Evolutionary conservation across 306 rosid species (phyloP), one percentile per base, ranked within the genome.

Genomic region (Elaeagnus macrophylla): DNA sequence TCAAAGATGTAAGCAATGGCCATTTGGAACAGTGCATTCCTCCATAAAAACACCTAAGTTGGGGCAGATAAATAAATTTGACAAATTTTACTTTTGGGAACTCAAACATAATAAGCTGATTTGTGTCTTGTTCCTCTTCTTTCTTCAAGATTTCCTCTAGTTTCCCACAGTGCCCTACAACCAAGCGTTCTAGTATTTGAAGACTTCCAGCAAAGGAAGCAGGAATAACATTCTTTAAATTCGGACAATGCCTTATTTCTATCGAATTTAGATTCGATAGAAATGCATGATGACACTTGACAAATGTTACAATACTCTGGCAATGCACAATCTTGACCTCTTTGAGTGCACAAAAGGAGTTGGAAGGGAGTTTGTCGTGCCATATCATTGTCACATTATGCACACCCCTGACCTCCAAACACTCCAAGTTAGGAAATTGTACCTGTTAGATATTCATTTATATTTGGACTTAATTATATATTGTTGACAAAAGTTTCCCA

Each of bases 141-240:
- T 9, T 12, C 1, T n/a, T 56, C 41, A 73, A 64, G 20, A 70
- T 54, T 55, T 59, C 58, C 37, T 17, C 57, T 51, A 70, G 1
- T 15, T 20, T 5, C 25, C 43, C 62, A 60, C 75, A 73, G 10
- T 15, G 2, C 32, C 13, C 19, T 18, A 77, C 56, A 1, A 19
- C 8, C 44, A 73, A 48, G 6, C 14, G 12, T 50, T 57, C 59
- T 1, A 68, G 66, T 7, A 8, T 54, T 2, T 7, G n/a, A 12
- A 77, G 70, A 66, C 61, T 25, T 35, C 39, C 70, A 9, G 71
- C 68, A 1, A 77, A 9, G 37, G 72, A 63, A 10, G 40, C 25
- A 10, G 64, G 63, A 49, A 70, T 69, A 8, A 66, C 37, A 62
- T 48, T 53, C 52, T 48, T 53, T 43, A 73, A 51, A 15, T 48